Evolutionary conservation across 257 asterid species (phyloP).

Genomic region (Salvia rosmarinus): DNA sequence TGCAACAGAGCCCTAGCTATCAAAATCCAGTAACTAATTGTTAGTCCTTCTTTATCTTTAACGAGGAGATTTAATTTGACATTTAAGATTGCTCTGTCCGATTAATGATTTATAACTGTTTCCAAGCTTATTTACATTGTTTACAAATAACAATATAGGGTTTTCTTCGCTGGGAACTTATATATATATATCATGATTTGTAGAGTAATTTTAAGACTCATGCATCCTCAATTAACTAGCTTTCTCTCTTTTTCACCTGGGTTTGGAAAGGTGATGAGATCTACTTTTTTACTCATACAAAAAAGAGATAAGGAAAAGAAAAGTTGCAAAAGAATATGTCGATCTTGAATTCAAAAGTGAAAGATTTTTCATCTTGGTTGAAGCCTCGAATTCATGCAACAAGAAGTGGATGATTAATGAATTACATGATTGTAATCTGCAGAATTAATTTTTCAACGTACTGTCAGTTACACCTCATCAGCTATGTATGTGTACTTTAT

Average conservation of each 20-base stretch:
- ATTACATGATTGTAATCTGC: too few species aligned
- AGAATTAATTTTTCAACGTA: too few species aligned
- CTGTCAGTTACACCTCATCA: neutral
- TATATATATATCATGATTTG: neutral
- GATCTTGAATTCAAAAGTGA: conserved; percentile 12
- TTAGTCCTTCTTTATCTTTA: neutral
- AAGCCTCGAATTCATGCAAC: neutral
- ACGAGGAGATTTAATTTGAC: conserved; percentile 10
- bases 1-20: too few species aligned
- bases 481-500: neutral
- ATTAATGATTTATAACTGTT: conserved; percentile 1
- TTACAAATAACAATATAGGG: too few species aligned
- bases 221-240: neutral
- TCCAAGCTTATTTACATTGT: neutral
- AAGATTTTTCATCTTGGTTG: neutral
- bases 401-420: neutral
- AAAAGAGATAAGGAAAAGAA: neutral
- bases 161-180: conserved; percentile 11
- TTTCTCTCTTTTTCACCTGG: neutral
- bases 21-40: neutral
- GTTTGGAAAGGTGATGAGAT: conserved; percentile 8
- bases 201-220: neutral
- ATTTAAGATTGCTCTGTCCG: conserved; percentile 9
- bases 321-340: conserved; percentile 1
- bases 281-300: neutral